phyloP scores from a whole-genome alignment of 1,284 basidiomycete species.

The Naganishia sp. region DNA sequence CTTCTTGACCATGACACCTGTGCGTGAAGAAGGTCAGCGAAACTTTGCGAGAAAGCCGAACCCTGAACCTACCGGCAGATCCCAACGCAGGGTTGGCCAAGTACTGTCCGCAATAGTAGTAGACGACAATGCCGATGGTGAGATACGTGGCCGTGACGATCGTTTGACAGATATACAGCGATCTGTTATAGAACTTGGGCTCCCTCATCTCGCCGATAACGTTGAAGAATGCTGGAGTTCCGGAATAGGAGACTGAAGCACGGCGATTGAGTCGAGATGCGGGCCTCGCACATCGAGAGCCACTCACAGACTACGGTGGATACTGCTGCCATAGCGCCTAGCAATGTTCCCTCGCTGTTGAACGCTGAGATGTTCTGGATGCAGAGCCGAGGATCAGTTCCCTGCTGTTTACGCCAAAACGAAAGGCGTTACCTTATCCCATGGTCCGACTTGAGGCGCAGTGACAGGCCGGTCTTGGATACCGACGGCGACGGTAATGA shows the following conservation, averaged over 20 bases:
- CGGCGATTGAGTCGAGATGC: background rate
- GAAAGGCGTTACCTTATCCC: constrained; percentile 27
- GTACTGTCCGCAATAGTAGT: constrained; percentile 48
- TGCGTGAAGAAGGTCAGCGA: constrained; percentile 39
- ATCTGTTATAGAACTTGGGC: constrained; percentile 40
- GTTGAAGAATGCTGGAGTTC: constrained; percentile 34
- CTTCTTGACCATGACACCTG: constrained; percentile 51
- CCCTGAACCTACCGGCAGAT: constrained; percentile 39
- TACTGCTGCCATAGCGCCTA: constrained; percentile 45
- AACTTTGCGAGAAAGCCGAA: background rate
- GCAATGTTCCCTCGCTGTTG: constrained; percentile 38
- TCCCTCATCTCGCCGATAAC: constrained; percentile 42
- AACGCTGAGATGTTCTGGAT: constrained; percentile 34
- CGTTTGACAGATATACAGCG: constrained; percentile 36
- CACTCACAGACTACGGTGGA: constrained; percentile 39
- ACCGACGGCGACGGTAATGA: constrained; percentile 43
- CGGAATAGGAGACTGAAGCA: constrained; percentile 31
- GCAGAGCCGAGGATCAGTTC: background rate
- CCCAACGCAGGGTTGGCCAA: constrained; percentile 47
- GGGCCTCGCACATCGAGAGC: background rate
- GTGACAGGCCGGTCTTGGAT: constrained; percentile 43
- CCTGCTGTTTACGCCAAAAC: background rate
- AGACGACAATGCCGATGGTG: constrained; percentile 34
- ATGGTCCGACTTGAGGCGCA: constrained; percentile 35
- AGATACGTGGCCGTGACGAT: constrained; percentile 33